A percentile compares a stretch with the other conserved stretches of the same genome.
These are phyloP conservation scores for Terana coerulea DNA, from an alignment of 768 basidiomycete species.

Conservation along the genomic window DNA sequence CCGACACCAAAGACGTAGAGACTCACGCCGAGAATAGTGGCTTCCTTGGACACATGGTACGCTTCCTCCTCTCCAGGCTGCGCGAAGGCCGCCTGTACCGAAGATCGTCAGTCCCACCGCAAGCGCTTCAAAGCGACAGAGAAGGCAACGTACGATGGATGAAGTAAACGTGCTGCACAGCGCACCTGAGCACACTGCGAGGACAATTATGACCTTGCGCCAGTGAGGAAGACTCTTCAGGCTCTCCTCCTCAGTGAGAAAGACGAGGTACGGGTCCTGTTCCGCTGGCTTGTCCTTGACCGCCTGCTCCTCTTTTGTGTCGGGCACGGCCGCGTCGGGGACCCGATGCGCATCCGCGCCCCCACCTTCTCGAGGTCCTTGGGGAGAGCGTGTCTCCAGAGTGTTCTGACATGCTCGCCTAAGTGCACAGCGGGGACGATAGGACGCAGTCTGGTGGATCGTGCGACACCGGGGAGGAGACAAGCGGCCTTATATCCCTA, in stretches of 20 bases:
- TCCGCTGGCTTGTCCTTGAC: neutral
- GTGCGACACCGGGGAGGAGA: too few relatives aligned
- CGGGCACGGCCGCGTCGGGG: neutral
- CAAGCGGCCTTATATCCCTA: too few relatives aligned
- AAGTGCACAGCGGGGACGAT: too few relatives aligned
- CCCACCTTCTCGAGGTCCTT: neutral
- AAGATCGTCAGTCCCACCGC: neutral
- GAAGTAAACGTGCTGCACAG: slow-evolving; percentile 44
- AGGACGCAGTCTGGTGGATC: too few relatives aligned
- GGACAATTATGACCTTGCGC: slow-evolving; percentile 23
- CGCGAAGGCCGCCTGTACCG: slow-evolving; percentile 53
- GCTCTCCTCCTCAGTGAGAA: slow-evolving; percentile 23
- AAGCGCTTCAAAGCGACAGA: neutral
- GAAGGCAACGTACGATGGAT: slow-evolving; percentile 47
- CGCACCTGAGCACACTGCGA: slow-evolving; percentile 22
- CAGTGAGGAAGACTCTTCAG: slow-evolving; percentile 18
- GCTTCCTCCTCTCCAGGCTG: slow-evolving; percentile 52
- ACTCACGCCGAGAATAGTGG: slow-evolving; percentile 46
- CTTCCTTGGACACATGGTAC: slow-evolving; percentile 51
- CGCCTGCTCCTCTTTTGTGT: neutral
- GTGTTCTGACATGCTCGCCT: neutral
- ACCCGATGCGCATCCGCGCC: neutral
- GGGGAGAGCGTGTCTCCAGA: neutral
- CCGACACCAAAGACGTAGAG: slow-evolving; percentile 39
- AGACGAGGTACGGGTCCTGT: neutral